Evolutionary conservation across 148 eudicot genomes (phyloP).

Genomic region (Agrostemma githago): DNA sequence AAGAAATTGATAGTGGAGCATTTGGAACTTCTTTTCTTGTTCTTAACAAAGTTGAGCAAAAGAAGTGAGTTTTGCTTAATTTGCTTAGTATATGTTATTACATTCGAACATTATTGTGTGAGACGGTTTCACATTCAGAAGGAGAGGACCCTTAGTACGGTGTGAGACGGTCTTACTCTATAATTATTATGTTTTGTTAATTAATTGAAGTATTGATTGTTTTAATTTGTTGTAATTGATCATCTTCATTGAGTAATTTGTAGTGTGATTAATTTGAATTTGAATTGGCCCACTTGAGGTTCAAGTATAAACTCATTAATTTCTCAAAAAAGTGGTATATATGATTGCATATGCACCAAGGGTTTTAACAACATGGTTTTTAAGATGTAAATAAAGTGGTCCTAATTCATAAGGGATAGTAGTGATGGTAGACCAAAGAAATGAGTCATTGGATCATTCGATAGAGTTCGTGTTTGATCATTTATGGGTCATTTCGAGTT

Average conservation of each 20-base stretch:
- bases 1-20: slow-evolving; percentile 81
- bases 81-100: background rate
- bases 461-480: background rate
- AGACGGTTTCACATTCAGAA: too few species aligned
- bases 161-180: too few species aligned
- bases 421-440: background rate
- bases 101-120: too few species aligned
- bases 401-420: slow-evolving; percentile 7
- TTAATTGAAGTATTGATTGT: background rate
- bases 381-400: slow-evolving; percentile 12
- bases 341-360: slow-evolving; percentile 1
- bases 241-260: slow-evolving; percentile 2
- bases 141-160: too few species aligned
- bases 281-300: slow-evolving; percentile 9
- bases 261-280: background rate
- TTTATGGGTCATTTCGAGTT: too few species aligned
- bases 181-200: background rate
- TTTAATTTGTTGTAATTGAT: slow-evolving; percentile 7
- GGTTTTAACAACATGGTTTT: background rate
- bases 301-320: background rate
- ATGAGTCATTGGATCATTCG: background rate
- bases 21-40: slow-evolving; percentile 74
- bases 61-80: slow-evolving; percentile 42
- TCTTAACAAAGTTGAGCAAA: slow-evolving; percentile 56
- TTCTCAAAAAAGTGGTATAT: background rate